Evolutionary conservation across 257 asterid genomes (phyloP).

Genomic region (Datura wrightii): DNA sequence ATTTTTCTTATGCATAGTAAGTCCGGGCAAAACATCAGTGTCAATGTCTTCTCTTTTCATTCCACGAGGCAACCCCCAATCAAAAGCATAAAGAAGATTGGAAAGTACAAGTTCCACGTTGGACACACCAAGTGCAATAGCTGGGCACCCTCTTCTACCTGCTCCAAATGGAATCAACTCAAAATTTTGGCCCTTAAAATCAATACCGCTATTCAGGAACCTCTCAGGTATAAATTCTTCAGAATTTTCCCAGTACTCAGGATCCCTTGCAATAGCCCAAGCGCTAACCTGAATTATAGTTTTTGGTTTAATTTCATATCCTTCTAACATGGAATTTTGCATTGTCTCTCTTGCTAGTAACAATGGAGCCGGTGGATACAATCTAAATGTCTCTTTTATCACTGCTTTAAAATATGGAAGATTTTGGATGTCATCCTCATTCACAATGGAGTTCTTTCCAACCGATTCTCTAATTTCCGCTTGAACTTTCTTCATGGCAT

Average conservation of each 20-base stretch:
- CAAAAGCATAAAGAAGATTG: neutral
- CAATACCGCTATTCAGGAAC: neutral
- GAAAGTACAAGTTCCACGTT: neutral
- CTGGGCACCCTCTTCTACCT: neutral
- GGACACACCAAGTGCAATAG: neutral
- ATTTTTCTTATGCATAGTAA: neutral
- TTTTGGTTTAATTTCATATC: neutral
- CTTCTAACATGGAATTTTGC: neutral
- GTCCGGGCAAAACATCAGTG: neutral
- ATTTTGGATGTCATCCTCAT: neutral
- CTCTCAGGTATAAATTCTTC: neutral
- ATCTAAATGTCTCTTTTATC: neutral
- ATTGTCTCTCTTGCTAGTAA: neutral
- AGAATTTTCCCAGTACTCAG: neutral
- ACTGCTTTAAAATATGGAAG: neutral
- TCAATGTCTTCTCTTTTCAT: neutral
- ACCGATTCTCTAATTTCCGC: neutral
- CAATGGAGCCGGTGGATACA: neutral
- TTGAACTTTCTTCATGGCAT: neutral
- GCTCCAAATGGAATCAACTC: conserved; percentile 16
- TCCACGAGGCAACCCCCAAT: neutral
- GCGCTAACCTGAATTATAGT: neutral
- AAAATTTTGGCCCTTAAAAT: neutral
- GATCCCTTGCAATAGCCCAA: neutral
- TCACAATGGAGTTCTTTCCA: neutral